Percentiles rank a stretch among this genome's conserved stretches.
Evolutionary conservation across 2,329 filamentous ascomycete species (phyloP).

Genomic region (Botrytis sinoallii): DNA sequence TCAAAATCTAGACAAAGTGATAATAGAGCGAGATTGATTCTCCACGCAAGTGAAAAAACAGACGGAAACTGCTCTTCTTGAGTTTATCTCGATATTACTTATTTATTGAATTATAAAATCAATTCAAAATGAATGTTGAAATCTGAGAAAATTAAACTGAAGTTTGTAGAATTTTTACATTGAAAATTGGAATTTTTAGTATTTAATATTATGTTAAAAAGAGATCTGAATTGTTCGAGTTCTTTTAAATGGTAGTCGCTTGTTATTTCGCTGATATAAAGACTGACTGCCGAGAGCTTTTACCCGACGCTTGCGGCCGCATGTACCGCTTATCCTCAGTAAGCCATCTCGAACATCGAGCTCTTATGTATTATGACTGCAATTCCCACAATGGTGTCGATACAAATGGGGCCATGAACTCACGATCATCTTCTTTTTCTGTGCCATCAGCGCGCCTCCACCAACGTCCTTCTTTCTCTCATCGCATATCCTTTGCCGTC

Average conservation of each 20-base stretch:
- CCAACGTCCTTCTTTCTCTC: slow-evolving; percentile 32
- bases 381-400: neutral
- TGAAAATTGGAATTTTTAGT: no score
- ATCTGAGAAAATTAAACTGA: no score
- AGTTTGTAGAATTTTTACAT: no score
- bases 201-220: no score
- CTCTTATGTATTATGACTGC: neutral
- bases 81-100: no score
- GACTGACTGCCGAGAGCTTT: neutral
- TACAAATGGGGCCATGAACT: slow-evolving; percentile 37
- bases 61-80: no score
- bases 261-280: no score
- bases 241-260: no score
- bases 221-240: no score
- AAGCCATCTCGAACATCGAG: slow-evolving; percentile 10
- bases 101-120: no score
- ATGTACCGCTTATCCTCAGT: neutral
- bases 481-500: slow-evolving; percentile 63
- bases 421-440: slow-evolving; percentile 37
- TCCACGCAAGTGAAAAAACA: no score
- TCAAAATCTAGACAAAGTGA: neutral
- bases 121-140: no score
- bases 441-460: slow-evolving; percentile 30
- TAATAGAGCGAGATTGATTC: neutral
- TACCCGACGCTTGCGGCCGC: slow-evolving; percentile 10